phyloP scores from a whole-genome alignment of 805 yeast species.

The Yarrowia yakushimensis region DNA sequence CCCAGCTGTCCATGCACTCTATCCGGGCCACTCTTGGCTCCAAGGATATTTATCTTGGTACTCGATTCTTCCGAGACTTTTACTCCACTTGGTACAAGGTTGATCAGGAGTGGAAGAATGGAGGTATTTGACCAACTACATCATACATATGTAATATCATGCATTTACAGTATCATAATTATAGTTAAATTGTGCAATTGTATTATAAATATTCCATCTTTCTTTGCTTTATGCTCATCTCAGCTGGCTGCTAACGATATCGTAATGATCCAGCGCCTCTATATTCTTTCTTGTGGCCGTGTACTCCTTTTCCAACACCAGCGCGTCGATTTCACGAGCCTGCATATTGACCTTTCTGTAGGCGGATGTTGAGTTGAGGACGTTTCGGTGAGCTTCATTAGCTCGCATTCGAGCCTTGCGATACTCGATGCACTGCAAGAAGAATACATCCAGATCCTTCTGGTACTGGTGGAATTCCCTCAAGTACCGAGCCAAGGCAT shows the following conservation, averaged over 20 bases:
- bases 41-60: constrained; percentile 70
- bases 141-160: no score
- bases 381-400: background rate
- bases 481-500: background rate
- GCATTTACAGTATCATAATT: background rate
- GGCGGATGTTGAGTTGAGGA: background rate
- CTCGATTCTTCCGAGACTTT: constrained; percentile 67
- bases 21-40: constrained; percentile 79
- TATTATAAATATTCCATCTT: background rate
- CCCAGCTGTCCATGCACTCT: constrained; percentile 84
- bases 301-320: constrained; percentile 1
- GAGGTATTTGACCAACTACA: constrained; percentile 29
- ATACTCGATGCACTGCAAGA: background rate
- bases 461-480: background rate
- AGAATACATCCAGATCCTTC: background rate
- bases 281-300: background rate
- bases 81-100: constrained; percentile 63
- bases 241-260: background rate
- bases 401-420: background rate
- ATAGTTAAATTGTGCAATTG: background rate
- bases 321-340: background rate
- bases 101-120: constrained; percentile 36
- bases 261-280: constrained; percentile 3
- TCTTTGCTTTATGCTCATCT: background rate
- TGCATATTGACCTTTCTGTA: background rate